Conservation (phyloP, 2,329 filamentous ascomycete species). For the Thelonectria blattea region DNA sequence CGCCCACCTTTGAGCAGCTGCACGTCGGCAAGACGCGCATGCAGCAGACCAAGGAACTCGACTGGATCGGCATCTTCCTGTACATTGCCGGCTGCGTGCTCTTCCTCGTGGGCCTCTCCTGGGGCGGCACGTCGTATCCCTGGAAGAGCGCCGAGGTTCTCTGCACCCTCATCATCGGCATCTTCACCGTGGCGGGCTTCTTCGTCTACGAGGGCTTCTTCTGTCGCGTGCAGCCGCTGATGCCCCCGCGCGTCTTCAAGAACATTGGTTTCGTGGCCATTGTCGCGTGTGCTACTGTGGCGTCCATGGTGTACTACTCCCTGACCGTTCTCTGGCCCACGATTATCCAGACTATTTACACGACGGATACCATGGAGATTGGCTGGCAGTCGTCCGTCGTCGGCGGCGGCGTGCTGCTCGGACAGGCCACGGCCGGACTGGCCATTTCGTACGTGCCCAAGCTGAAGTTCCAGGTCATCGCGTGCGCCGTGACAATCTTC, state of each 20-base stretch:
- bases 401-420: slow-evolving; percentile 49
- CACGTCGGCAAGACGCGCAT: slow-evolving; percentile 46
- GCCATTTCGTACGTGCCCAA: slow-evolving; percentile 45
- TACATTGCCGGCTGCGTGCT: slow-evolving; percentile 49
- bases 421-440: slow-evolving; percentile 46
- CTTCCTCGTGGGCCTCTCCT: slow-evolving; percentile 52
- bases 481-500: slow-evolving; percentile 39
- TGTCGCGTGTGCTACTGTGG: slow-evolving; percentile 46
- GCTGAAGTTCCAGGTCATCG: slow-evolving; percentile 44
- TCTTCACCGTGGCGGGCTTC: slow-evolving; percentile 43
- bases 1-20: slow-evolving; percentile 52
- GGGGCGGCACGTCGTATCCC: slow-evolving; percentile 50
- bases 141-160: slow-evolving; percentile 49
- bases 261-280: slow-evolving; percentile 49
- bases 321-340: slow-evolving; percentile 53
- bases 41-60: slow-evolving; percentile 51
- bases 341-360: slow-evolving; percentile 50
- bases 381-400: slow-evolving; percentile 51
- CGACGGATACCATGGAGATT: slow-evolving; percentile 44
- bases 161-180: slow-evolving; percentile 47
- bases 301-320: slow-evolving; percentile 53
- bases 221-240: slow-evolving; percentile 46
- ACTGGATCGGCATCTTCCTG: slow-evolving; percentile 52
- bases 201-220: slow-evolving; percentile 47
- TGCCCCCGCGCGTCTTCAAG: slow-evolving; percentile 51